Evolutionary conservation across 1,284 basidiomycete species (phyloP), one percentile per base, ranked within the genome.

Genomic region (Malassezia arunalokei): DNA sequence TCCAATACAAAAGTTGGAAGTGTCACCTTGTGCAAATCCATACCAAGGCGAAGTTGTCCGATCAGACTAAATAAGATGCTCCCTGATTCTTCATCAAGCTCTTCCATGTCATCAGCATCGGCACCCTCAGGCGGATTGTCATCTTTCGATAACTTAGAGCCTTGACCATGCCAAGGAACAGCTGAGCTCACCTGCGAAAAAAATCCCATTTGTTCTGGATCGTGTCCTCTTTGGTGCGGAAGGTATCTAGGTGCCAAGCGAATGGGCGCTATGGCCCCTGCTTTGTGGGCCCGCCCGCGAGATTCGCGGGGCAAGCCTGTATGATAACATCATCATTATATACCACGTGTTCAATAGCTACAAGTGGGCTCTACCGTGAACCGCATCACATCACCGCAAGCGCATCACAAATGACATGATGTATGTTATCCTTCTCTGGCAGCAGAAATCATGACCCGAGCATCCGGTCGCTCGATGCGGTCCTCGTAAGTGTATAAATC

Each of bases 1-100:
- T 73, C 70, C 29, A 73, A 59, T 11, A 71, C 69, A 56, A 73
- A 73, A 1, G 70, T 73, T 24, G 70, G 70, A 11, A 73, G 57
- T 3, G 91, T 89, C 58, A 95, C 88, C 75, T 88, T 86, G 62
- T 83, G 84, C 47, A 95, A 80, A 76, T 96, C 91, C 90, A 95
- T 95, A 40, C 92, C 90, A 30, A 78, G 76, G 81, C 89, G 82
- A 32, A 95, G 82, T 77, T 90, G 86, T 12, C 85, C 84, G 65
- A 89, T 87, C 65, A 90, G 60, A 40, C 66, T 66, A 49, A 76
- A 60, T 35, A 76, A 65, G 43, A 76, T 71, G 64, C 74, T 76
- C 30, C 72, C 71, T 6, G 66, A 66, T 45, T 75, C 75, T 43
- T 76, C 75, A 49, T 76, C 75, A 32, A 76, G 66, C 47, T 74